These are phyloP conservation scores for Coprinopsis marcescibilis DNA, from an alignment of 768 basidiomycete species.

Conservation along the genomic window DNA sequence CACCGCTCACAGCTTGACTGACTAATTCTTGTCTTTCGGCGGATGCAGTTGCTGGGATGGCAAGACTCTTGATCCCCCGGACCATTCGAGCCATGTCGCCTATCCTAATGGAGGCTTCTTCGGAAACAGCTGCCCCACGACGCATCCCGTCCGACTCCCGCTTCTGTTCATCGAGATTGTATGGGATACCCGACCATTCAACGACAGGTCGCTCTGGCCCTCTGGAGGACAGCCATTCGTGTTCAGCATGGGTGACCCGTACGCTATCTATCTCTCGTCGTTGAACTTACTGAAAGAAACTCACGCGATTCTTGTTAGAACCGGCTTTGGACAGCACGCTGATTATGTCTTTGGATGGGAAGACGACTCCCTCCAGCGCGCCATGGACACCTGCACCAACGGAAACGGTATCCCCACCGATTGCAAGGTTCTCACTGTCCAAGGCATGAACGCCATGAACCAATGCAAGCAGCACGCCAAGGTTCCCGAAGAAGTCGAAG, in stretches of 20 bases:
- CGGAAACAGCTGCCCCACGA: slow-evolving; percentile 11
- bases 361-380: slow-evolving; percentile 17
- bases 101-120: slow-evolving; percentile 4
- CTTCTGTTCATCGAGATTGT: slow-evolving; percentile 16
- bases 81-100: slow-evolving; percentile 2
- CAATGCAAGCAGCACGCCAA: slow-evolving; percentile 14
- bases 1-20: too few relatives aligned
- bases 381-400: slow-evolving; percentile 18
- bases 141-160: slow-evolving; percentile 16
- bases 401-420: slow-evolving; percentile 14
- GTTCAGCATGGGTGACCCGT: slow-evolving; percentile 17
- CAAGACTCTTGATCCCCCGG: slow-evolving; percentile 5
- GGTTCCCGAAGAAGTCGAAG: slow-evolving; percentile 15
- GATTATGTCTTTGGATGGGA: slow-evolving; percentile 21
- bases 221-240: slow-evolving; percentile 14
- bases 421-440: slow-evolving; percentile 17
- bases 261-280: background rate
- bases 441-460: slow-evolving; percentile 18
- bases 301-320: slow-evolving; percentile 3
- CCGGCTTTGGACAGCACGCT: slow-evolving; percentile 19
- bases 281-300: background rate
- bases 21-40: too few relatives aligned
- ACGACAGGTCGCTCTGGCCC: slow-evolving; percentile 15
- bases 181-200: slow-evolving; percentile 17
- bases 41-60: too few relatives aligned